A percentile compares a stretch with the other conserved stretches of the same genome.
Conservation (phyloP, 495 filamentous ascomycete species). For the Hyphodiscus hymeniophilus region DNA sequence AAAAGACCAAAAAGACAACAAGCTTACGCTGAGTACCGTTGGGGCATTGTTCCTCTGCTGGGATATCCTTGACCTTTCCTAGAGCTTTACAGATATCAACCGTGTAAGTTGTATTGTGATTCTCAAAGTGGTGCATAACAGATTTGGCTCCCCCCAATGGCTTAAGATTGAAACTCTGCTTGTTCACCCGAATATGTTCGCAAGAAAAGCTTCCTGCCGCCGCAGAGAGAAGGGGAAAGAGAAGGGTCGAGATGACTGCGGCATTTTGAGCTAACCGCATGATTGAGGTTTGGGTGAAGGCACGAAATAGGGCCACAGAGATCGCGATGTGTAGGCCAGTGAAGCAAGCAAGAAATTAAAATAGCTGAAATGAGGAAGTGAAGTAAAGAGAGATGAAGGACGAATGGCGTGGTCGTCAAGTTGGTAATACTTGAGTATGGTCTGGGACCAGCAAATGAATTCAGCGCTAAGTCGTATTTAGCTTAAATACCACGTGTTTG, state of each 20-base stretch:
- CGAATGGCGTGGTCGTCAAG: too few species aligned
- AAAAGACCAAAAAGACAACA: background rate
- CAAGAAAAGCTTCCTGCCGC: conserved; percentile 52
- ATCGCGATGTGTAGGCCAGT: too few species aligned
- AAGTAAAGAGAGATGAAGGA: too few species aligned
- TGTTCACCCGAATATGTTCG: conserved; percentile 46
- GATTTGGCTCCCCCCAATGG: conserved; percentile 66
- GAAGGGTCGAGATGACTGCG: conserved; percentile 30
- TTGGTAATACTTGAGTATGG: too few species aligned
- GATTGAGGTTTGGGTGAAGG: background rate
- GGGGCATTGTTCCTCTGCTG: conserved; percentile 48
- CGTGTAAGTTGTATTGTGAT: conserved; percentile 74
- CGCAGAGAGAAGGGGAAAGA: conserved; percentile 39
- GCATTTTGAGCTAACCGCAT: conserved; percentile 24
- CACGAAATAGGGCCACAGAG: background rate
- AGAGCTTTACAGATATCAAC: conserved; percentile 73
- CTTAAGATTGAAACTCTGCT: conserved; percentile 55
- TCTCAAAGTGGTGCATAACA: conserved; percentile 49
- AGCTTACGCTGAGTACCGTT: conserved; percentile 50
- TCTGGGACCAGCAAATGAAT: too few species aligned
- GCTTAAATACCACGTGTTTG: too few species aligned
- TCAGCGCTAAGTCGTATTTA: too few species aligned
- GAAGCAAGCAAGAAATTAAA: too few species aligned
- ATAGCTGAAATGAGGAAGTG: too few species aligned
- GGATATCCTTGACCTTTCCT: conserved; percentile 37